phyloP scores from a whole-genome alignment of 129 eudicot species.

The Heracleum sosnowskyi region DNA sequence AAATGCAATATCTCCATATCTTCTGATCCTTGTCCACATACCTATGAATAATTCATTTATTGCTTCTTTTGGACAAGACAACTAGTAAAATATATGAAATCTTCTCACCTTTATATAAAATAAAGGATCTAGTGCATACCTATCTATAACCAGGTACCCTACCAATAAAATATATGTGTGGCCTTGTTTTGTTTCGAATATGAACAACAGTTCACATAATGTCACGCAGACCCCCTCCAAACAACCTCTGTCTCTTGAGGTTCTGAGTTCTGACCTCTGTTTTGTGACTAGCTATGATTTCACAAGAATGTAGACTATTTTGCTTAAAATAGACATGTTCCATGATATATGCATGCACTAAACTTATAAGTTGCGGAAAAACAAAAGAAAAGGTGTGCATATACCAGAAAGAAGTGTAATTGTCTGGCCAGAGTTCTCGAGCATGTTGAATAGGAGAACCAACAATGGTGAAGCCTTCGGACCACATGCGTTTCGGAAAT shows the following conservation, averaged over 20 bases:
- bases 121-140: neutral
- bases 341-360: neutral
- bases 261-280: neutral
- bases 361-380: neutral
- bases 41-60: neutral
- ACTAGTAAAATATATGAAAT: neutral
- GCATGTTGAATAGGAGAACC: slow-evolving; percentile 82
- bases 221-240: neutral
- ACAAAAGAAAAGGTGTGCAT: neutral
- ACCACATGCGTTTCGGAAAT: slow-evolving; percentile 82
- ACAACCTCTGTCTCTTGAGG: neutral
- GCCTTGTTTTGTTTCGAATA: neutral
- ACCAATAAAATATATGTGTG: neutral
- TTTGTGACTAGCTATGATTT: neutral
- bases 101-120: neutral
- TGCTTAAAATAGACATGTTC: neutral
- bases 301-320: neutral
- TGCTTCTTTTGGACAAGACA: neutral
- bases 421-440: slow-evolving; percentile 72
- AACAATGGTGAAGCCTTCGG: slow-evolving; percentile 86
- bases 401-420: slow-evolving; percentile 70
- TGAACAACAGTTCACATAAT: neutral
- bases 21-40: neutral
- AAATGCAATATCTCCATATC: slow-evolving; percentile 1
- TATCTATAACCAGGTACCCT: neutral